phyloP scores from a whole-genome alignment of 208 protist species.

The Porcisia deanei region DNA sequence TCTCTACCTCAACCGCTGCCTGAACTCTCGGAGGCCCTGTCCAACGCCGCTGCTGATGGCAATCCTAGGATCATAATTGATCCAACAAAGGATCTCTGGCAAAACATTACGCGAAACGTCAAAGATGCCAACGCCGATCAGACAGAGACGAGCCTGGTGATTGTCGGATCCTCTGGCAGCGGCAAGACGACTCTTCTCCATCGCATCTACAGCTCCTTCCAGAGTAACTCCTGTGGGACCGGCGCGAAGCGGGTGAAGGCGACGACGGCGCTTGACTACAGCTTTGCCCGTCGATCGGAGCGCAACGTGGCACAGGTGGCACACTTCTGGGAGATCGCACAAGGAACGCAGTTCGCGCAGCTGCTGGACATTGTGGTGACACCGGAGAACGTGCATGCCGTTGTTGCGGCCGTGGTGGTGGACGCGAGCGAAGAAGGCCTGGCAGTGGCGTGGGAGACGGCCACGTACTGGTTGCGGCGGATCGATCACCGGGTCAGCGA shows the following conservation, averaged over 20 bases:
- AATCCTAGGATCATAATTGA: conserved; percentile 61
- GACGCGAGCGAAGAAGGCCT: conserved; percentile 54
- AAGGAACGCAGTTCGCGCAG: conserved; percentile 77
- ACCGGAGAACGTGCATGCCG: conserved; percentile 83
- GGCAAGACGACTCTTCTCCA: conserved; percentile 89
- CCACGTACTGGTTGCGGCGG: conserved; percentile 73
- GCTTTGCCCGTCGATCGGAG: conserved; percentile 76
- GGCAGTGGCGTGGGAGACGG: conserved; percentile 65
- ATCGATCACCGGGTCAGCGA: conserved; percentile 73
- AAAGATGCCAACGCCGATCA: conserved; percentile 59
- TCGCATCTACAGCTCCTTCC: conserved; percentile 63
- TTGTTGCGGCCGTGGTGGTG: conserved; percentile 77
- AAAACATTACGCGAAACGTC: conserved; percentile 86
- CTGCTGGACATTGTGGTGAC: conserved; percentile 88
- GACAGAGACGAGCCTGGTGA: conserved; percentile 68
- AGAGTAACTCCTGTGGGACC: conserved; percentile 30
- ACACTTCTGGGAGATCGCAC: conserved; percentile 92
- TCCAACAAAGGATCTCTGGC: conserved; percentile 85
- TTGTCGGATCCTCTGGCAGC: conserved; percentile 65
- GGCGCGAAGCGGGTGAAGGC: conserved; percentile 64
- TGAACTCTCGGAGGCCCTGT: conserved; percentile 11
- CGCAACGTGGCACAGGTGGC: conserved; percentile 77
- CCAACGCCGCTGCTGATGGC: conserved; percentile 10
- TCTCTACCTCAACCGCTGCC: not conserved
- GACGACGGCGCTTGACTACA: conserved; percentile 91